Percentiles rank a stretch among this genome's conserved stretches.
Evolutionary conservation across 1,284 basidiomycete genomes (phyloP).

Genomic region (Leccinum proliferum): DNA sequence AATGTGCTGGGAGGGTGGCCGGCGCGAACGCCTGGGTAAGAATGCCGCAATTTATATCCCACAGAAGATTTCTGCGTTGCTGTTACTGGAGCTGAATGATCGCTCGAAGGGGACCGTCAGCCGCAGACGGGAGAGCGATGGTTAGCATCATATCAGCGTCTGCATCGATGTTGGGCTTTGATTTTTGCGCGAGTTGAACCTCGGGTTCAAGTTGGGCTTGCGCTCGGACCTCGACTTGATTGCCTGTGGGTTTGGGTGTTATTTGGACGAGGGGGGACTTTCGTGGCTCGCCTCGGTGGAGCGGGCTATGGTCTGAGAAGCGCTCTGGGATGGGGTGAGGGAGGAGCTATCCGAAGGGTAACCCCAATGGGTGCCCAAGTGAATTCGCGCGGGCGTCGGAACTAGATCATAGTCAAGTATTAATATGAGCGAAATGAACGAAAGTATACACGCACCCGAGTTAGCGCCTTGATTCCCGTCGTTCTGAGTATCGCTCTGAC

Average conservation of each 20-base stretch:
- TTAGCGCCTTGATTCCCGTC: too few relatives aligned
- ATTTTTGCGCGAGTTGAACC: not conserved
- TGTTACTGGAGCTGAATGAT: not conserved
- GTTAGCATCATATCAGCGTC: constrained; percentile 8
- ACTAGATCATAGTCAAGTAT: not conserved
- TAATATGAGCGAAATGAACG: not conserved
- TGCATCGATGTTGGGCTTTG: not conserved
- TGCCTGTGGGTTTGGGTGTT: not conserved
- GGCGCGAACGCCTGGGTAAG: constrained; percentile 26
- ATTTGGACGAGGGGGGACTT: constrained; percentile 3
- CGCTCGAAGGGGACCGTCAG: not conserved
- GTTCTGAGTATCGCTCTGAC: too few relatives aligned
- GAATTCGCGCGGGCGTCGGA: not conserved
- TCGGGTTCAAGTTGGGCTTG: not conserved
- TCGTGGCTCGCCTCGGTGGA: constrained; percentile 14
- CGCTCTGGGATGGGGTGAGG: constrained; percentile 61
- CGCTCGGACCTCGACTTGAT: not conserved
- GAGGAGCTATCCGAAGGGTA: constrained; percentile 44
- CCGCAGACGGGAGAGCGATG: constrained; percentile 46
- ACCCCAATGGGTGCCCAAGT: not conserved
- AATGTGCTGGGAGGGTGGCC: constrained; percentile 13
- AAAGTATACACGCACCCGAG: not conserved
- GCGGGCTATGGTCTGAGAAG: constrained; percentile 38
- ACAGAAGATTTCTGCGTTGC: not conserved
- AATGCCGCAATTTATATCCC: constrained; percentile 11